These are phyloP conservation scores for Hysterangium stoloniferum DNA, from an alignment of 768 basidiomycete species.

Conservation along the genomic window DNA sequence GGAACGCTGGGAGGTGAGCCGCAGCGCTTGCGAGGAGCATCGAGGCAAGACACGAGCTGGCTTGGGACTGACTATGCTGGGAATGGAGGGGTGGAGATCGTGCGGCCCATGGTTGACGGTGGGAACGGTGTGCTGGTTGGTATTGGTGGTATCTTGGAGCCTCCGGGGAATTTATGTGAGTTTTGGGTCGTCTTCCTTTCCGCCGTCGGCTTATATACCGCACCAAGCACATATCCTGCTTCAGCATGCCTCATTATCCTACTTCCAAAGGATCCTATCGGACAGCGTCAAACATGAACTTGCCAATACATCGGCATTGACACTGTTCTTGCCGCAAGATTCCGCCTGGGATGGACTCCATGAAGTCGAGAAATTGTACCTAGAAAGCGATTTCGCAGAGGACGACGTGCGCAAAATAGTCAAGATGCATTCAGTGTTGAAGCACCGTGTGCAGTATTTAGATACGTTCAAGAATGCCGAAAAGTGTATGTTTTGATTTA, in stretches of 20 bases:
- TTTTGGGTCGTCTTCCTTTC: slow-evolving; percentile 10
- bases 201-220: slow-evolving; percentile 10
- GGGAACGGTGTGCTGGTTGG: slow-evolving; percentile 76
- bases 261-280: slow-evolving; percentile 67
- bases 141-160: slow-evolving; percentile 63
- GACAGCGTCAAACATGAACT: slow-evolving; percentile 48
- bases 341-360: slow-evolving; percentile 76
- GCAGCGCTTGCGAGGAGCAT: slow-evolving; percentile 66
- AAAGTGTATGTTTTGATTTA: slow-evolving; percentile 39
- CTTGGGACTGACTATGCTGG: slow-evolving; percentile 78
- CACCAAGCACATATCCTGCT: slow-evolving; percentile 51
- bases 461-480: slow-evolving; percentile 47
- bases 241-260: slow-evolving; percentile 54
- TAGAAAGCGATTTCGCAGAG: slow-evolving; percentile 80
- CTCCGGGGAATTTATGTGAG: slow-evolving; percentile 70
- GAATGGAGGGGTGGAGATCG: slow-evolving; percentile 59
- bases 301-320: slow-evolving; percentile 63
- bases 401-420: slow-evolving; percentile 75
- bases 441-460: slow-evolving; percentile 55
- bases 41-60: slow-evolving; percentile 39
- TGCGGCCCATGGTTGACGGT: slow-evolving; percentile 48
- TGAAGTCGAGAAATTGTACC: slow-evolving; percentile 72
- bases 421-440: slow-evolving; percentile 64
- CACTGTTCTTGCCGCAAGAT: slow-evolving; percentile 84
- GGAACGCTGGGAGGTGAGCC: slow-evolving; percentile 76